These are phyloP conservation scores for Lizanozyma gosingica DNA, from an alignment of 1,139 yeast genomes.

Conservation along the genomic window DNA sequence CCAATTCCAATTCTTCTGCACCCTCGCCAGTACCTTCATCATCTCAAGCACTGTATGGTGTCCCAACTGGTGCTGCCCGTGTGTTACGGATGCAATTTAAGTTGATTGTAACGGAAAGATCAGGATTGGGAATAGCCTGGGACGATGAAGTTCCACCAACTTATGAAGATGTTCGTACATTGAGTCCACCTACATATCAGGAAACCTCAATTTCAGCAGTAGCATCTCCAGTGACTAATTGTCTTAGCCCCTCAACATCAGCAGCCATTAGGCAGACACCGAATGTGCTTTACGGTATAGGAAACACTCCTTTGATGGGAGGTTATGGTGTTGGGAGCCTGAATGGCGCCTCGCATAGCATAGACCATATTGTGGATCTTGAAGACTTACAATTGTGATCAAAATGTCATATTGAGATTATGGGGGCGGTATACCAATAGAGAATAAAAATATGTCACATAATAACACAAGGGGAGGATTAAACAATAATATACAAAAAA, in stretches of 20 bases:
- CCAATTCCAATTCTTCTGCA: conserved; percentile 1
- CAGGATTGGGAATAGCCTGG: conserved; percentile 97
- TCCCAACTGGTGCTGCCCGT: conserved; percentile 92
- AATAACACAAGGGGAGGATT: no score
- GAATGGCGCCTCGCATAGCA: conserved; percentile 11
- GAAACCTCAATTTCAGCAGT: conserved; percentile 15
- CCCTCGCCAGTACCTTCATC: not conserved
- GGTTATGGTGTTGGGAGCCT: conserved; percentile 12
- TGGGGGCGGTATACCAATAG: no score
- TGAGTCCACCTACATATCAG: conserved; percentile 78
- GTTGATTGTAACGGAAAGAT: conserved; percentile 69
- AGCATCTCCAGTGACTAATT: conserved; percentile 14
- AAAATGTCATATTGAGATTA: no score
- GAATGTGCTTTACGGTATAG: conserved; percentile 36
- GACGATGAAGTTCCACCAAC: conserved; percentile 99
- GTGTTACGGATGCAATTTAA: conserved; percentile 92
- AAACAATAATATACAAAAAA: not conserved
- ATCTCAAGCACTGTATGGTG: conserved; percentile 38
- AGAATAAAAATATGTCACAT: no score
- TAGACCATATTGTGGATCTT: conserved; percentile 22
- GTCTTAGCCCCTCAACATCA: conserved; percentile 15
- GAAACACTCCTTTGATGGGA: conserved; percentile 28
- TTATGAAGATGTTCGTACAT: conserved; percentile 71
- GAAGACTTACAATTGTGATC: conserved; percentile 17
- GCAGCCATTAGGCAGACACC: conserved; percentile 22